Base-by-base conservation (phyloP, 139 green algal genomes). In the Desmodesmus armatus region DNA sequence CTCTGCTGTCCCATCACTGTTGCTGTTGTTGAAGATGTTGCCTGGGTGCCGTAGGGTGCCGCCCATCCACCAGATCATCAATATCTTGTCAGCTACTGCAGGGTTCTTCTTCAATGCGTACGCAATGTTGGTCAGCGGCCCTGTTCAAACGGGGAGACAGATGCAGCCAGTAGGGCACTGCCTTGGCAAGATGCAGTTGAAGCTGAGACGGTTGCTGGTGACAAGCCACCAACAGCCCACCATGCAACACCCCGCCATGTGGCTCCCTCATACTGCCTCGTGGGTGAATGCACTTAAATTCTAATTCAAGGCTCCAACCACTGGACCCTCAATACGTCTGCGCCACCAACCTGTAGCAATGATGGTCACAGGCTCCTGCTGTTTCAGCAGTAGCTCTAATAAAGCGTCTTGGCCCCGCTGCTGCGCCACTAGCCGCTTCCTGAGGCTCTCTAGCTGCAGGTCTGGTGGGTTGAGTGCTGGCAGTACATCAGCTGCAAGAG, bases 1-100 rank as follows among this genome's bases (percentile, higher is more conserved):
- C 33, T 88, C 83, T 1, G 83, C 83, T 60, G 65, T 88, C 47
- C 83, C 83, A 37, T 88, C 83, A 78, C 74, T 80, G 19, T 51
- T 58, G 0, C 47, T 37, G n/a, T n/a, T n/a, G 25, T 63, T 33
- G 21, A 51, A 53, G 49, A 88, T 75, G 51, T 88, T 88, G 39
- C 83, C 83, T 4, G 19, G 33, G 2, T 78, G 65, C 3, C 29
- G 31, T 19, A 88, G 13, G 11, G 83, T 75, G 0, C 83, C 83
- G 15, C 83, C 83, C 83, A 88, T 88, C 83, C 83, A 88, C 74
- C 62, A 78, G 11, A 87, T 44, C 3, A 47, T 29, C 15, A 31
- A 29, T 37, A 79, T 55, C 62, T 71, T 71, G 3, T 44, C 44
- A 43, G 75, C 83, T n/a, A 43, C 65, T 6, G 23, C 49, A 4